These are phyloP conservation scores for Hymenoscyphus salicellus DNA, from an alignment of 2,329 filamentous ascomycete species.

Conservation along the genomic window DNA sequence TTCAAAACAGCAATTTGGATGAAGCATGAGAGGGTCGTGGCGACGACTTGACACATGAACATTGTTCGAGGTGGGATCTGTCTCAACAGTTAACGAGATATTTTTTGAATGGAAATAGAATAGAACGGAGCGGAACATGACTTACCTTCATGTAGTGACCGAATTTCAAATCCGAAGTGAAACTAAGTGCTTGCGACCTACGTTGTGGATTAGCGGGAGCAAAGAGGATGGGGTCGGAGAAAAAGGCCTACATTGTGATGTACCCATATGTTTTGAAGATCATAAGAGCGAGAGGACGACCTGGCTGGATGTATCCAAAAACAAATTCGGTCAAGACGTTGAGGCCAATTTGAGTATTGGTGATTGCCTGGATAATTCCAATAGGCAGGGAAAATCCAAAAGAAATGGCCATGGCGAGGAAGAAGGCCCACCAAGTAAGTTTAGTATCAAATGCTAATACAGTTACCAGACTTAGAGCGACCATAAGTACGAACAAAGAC, in stretches of 20 bases:
- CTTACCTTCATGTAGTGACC: conserved; percentile 49
- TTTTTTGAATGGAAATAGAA: conserved; percentile 45
- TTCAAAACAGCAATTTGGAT: conserved; percentile 64
- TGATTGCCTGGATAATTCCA: conserved; percentile 67
- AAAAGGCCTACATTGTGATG: conserved; percentile 64
- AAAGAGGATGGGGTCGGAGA: conserved; percentile 36
- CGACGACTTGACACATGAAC: conserved; percentile 53
- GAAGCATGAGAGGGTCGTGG: conserved; percentile 58
- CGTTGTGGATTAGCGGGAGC: neutral
- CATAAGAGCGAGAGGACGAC: conserved; percentile 70
- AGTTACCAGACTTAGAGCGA: conserved; percentile 33
- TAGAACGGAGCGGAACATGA: neutral
- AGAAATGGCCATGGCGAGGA: conserved; percentile 63
- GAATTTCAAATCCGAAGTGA: conserved; percentile 49
- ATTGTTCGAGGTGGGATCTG: conserved; percentile 38
- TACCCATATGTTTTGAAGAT: conserved; percentile 75
- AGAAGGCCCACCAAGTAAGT: conserved; percentile 59
- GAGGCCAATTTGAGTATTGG: conserved; percentile 65
- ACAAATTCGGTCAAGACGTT: conserved; percentile 74
- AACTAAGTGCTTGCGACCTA: conserved; percentile 41
- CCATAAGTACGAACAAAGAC: conserved; percentile 13
- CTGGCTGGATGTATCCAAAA: conserved; percentile 70
- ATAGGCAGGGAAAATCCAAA: conserved; percentile 64
- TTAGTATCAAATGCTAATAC: conserved; percentile 63
- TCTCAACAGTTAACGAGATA: conserved; percentile 47